Conservation (phyloP, 2,329 filamentous ascomycete genomes). For the Trichoderma sp. region DNA sequence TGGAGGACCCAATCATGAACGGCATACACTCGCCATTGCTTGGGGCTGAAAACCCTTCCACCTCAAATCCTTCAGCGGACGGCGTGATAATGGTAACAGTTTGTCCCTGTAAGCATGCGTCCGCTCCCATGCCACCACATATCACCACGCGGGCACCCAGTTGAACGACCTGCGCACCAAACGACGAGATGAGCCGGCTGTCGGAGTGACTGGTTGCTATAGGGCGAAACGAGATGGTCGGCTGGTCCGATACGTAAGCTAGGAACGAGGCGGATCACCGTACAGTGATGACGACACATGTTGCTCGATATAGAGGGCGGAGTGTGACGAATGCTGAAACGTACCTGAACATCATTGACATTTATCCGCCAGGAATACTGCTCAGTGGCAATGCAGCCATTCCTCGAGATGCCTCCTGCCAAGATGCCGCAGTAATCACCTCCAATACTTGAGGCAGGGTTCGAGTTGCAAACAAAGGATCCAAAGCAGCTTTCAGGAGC, state of each 20-base stretch:
- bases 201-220: not conserved
- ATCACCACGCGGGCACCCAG: conserved; percentile 33
- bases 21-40: conserved; percentile 46
- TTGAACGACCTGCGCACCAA: conserved; percentile 39
- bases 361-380: conserved; percentile 66
- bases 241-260: conserved; percentile 30
- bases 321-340: conserved; percentile 27
- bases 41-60: not conserved
- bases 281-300: not conserved
- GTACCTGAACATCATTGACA: conserved; percentile 43
- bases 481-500: conserved; percentile 49
- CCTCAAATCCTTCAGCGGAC: conserved; percentile 5
- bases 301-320: not conserved
- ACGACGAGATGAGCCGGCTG: conserved; percentile 35
- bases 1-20: conserved; percentile 70
- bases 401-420: conserved; percentile 68
- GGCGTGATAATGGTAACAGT: conserved; percentile 29
- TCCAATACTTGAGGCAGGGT: conserved; percentile 32
- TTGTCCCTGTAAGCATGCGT: conserved; percentile 37
- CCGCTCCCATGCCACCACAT: conserved; percentile 42
- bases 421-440: conserved; percentile 61
- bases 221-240: conserved; percentile 35
- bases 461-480: conserved; percentile 42
- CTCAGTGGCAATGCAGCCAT: conserved; percentile 64
- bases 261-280: not conserved